Conservation (phyloP, 768 basidiomycete species). For the Neoboletus subvelutipes region DNA sequence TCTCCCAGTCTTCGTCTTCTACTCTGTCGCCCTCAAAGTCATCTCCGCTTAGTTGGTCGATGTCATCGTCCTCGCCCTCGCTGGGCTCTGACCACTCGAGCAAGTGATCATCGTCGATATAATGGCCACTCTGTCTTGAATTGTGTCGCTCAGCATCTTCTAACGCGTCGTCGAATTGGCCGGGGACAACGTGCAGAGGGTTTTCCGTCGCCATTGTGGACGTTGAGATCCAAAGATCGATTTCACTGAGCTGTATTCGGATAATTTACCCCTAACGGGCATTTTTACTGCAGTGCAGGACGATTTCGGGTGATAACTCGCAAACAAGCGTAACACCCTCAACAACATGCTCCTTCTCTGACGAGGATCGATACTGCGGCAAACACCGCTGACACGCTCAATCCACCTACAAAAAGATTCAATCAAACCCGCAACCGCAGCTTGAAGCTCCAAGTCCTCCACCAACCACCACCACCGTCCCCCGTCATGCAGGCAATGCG, state of each 20-base stretch:
- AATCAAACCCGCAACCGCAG: background rate
- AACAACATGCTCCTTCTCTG: slow-evolving; percentile 1
- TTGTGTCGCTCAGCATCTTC: slow-evolving; percentile 28
- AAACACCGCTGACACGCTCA: slow-evolving; percentile 5
- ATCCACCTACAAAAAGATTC: slow-evolving; percentile 9
- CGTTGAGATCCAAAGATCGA: background rate
- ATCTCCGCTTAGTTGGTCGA: slow-evolving; percentile 43
- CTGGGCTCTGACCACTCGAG: slow-evolving; percentile 31
- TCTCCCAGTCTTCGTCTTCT: slow-evolving; percentile 89
- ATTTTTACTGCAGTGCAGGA: background rate
- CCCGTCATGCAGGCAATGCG: slow-evolving; percentile 36
- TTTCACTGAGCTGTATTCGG: slow-evolving; percentile 4
- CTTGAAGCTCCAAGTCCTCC: background rate
- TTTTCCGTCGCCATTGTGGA: slow-evolving; percentile 19
- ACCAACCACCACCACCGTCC: background rate
- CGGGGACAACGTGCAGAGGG: slow-evolving; percentile 37
- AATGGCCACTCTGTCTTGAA: slow-evolving; percentile 35
- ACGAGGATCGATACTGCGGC: background rate
- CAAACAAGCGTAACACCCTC: slow-evolving; percentile 25
- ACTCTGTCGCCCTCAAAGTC: slow-evolving; percentile 58
- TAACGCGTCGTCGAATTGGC: slow-evolving; percentile 65
- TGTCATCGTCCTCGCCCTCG: slow-evolving; percentile 28
- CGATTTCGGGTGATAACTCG: background rate
- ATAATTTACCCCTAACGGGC: slow-evolving; percentile 11
- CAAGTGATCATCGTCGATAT: slow-evolving; percentile 43